Evolutionary conservation across 371 early-diverging fungal genomes (phyloP), one percentile per base, ranked within the genome.

Genomic region (Lichtheimia corymbifera): DNA sequence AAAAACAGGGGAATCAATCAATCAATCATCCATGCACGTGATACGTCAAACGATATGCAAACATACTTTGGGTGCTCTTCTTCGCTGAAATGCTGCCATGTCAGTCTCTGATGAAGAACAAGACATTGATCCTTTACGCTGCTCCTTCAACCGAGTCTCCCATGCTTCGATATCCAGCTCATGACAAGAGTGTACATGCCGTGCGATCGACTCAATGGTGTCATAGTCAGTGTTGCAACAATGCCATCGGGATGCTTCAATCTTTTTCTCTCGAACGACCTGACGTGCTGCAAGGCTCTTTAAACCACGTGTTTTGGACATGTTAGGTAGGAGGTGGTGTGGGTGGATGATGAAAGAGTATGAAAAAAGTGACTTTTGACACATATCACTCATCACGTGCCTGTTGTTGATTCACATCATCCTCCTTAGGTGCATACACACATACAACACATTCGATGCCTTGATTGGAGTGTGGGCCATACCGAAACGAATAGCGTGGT

Each of bases 61-160:
- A 55, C 4, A 9, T 54, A 64, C 60, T 40, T 61, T 66, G 53
- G 58, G 53, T 27, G 61, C 61, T 30, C 61, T 40, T 43, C 66
- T 47, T 27, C 35, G 45, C 13, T 55, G 51, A 9, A 53, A 47
- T 20, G 14, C 56, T 11, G 20, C 18, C 12, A 35, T 35, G 35
- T 35, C 35, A 11, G 9, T 35, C 9, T 35, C 35, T 35, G 35
- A 35, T 9, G 35, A 35, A 2, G 35, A 35, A 35, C 35, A 35
- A 4, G 35, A 35, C 35, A 35, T 11, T 35, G 35, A 55, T 28
- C 41, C 17, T 52, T 30, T 1, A 24, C 58, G 55, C 18, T 58
- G 53, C 27, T 61, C 42, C 12, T 13, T 27, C 3, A 56, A 44
- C 30, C 42, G 63, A 42, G 28, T 25, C 20, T 56, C 51, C 63